phyloP scores from a whole-genome alignment of 2,329 filamentous ascomycete species.

The Claviceps africana region DNA sequence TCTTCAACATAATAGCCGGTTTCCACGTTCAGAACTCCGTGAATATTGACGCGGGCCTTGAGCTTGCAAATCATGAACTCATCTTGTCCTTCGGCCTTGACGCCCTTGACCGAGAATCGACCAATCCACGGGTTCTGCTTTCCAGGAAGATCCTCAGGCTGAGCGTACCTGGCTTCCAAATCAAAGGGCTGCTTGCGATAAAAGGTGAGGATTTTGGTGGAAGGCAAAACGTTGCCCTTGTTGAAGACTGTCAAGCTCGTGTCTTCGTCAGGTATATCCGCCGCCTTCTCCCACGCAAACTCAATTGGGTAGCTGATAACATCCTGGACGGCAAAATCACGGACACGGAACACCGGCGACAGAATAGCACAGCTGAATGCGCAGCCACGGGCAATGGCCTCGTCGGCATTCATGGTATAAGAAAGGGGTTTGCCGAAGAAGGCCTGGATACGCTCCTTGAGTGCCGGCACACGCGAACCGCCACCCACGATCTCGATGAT shows the following conservation, averaged over 20 bases:
- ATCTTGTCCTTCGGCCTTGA: slow-evolving; percentile 82
- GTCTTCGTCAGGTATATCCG: slow-evolving; percentile 96
- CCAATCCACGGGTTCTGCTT: slow-evolving; percentile 93
- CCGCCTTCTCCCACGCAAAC: slow-evolving; percentile 97
- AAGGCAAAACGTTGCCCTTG: slow-evolving; percentile 91
- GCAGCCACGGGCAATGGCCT: slow-evolving; percentile 88
- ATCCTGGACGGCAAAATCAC: slow-evolving; percentile 94
- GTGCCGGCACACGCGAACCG: slow-evolving; percentile 78
- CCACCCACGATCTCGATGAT: slow-evolving; percentile 86
- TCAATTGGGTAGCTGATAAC: slow-evolving; percentile 97
- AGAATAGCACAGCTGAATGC: slow-evolving; percentile 97
- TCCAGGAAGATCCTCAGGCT: slow-evolving; percentile 73
- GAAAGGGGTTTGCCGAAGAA: slow-evolving; percentile 91
- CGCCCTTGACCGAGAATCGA: slow-evolving; percentile 92
- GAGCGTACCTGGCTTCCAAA: slow-evolving; percentile 84
- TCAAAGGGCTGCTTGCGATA: slow-evolving; percentile 97
- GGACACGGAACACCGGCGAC: slow-evolving; percentile 94
- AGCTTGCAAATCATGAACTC: slow-evolving; percentile 99
- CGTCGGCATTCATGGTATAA: slow-evolving; percentile 96
- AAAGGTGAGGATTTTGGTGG: slow-evolving; percentile 98
- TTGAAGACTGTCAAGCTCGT: slow-evolving; percentile 95
- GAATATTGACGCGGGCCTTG: slow-evolving; percentile 90
- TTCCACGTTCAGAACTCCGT: slow-evolving; percentile 93
- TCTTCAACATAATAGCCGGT: slow-evolving; percentile 97
- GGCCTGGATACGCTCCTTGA: slow-evolving; percentile 78